These are phyloP conservation scores for Starmerella tilneyi DNA, from an alignment of 805 yeast species.

Conservation along the genomic window DNA sequence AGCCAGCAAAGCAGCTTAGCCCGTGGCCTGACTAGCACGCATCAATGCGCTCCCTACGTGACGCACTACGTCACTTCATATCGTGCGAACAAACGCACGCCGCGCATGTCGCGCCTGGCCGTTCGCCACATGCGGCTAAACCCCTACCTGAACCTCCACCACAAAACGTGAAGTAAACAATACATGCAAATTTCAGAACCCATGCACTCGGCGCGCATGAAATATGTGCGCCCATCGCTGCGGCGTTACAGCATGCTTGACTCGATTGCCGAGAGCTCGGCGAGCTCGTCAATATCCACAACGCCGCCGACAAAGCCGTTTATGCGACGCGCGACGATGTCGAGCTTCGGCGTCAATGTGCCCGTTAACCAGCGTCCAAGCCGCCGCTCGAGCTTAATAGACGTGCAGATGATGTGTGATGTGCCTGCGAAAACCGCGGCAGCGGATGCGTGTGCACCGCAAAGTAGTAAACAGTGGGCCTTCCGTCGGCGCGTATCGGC, in stretches of 20 bases:
- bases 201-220: no score
- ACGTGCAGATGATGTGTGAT: background rate
- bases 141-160: no score
- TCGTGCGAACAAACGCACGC: no score
- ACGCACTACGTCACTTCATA: no score
- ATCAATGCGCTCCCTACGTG: no score
- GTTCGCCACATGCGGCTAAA: no score
- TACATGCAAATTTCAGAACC: no score
- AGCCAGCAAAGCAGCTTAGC: no score
- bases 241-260: constrained; percentile 10
- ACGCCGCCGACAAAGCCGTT: constrained; percentile 1
- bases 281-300: background rate
- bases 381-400: constrained; percentile 3
- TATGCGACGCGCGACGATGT: constrained; percentile 8
- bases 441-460: background rate
- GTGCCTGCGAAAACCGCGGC: background rate
- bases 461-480: background rate
- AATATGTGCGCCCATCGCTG: constrained; percentile 10
- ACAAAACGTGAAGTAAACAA: no score
- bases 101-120: no score
- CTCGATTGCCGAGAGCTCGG: constrained; percentile 9
- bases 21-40: no score
- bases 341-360: constrained; percentile 12
- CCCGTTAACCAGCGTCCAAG: constrained; percentile 13
- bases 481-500: background rate